A percentile compares a stretch with the other conserved stretches of the same genome.
Conservation (phyloP, 2,329 filamentous ascomycete species). For the Daldinia sp. region DNA sequence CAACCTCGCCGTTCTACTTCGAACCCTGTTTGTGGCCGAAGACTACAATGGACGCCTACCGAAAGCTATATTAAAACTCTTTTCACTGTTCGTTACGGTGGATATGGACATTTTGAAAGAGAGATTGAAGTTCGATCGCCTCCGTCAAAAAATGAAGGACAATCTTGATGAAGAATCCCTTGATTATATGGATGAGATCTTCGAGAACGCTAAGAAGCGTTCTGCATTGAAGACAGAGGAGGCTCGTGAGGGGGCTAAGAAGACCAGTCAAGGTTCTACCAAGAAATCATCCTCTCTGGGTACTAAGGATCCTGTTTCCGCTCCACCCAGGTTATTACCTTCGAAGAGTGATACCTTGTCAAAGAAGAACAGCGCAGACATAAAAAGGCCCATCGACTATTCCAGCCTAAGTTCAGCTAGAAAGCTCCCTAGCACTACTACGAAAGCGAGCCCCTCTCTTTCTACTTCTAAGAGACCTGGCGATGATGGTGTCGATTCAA, state of each 20-base stretch:
- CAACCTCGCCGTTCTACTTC: conserved; percentile 66
- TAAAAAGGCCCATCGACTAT: conserved; percentile 47
- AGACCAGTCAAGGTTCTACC: conserved; percentile 34
- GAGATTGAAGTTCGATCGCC: conserved; percentile 74
- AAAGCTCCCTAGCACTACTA: conserved; percentile 41
- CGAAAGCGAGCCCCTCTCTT: conserved; percentile 38
- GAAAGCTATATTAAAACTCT: conserved; percentile 69
- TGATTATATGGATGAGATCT: conserved; percentile 58
- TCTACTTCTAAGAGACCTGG: conserved; percentile 53
- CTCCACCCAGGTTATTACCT: conserved; percentile 20
- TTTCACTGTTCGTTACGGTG: conserved; percentile 72
- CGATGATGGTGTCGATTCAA: conserved; percentile 56
- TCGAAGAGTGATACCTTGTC: conserved; percentile 29
- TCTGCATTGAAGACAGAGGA: conserved; percentile 44
- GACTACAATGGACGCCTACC: conserved; percentile 67
- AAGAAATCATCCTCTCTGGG: conserved; percentile 29
- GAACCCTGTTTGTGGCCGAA: conserved; percentile 64
- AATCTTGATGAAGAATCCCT: conserved; percentile 68
- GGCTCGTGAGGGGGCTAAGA: conserved; percentile 41
- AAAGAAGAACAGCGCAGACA: conserved; percentile 32
- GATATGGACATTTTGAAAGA: conserved; percentile 69
- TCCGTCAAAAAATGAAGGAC: conserved; percentile 75
- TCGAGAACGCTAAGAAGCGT: conserved; percentile 47
- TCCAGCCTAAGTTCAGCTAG: conserved; percentile 48
- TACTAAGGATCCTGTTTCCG: conserved; percentile 28